These are phyloP conservation scores for Trametes sanguinea DNA, from an alignment of 768 basidiomycete genomes.

Conservation along the genomic window DNA sequence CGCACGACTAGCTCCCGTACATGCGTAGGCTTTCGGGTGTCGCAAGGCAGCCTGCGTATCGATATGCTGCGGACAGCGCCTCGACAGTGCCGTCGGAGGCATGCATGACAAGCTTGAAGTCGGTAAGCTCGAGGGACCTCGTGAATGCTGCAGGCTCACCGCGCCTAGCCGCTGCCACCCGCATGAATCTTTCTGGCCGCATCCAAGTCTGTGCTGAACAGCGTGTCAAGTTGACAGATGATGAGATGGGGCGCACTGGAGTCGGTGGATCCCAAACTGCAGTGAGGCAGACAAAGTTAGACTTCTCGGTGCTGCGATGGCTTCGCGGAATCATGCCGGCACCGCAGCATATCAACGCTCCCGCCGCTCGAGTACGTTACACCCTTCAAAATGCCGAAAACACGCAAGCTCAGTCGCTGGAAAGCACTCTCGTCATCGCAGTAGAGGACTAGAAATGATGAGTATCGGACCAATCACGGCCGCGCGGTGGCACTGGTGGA, in stretches of 20 bases:
- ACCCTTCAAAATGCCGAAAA: not conserved
- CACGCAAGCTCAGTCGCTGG: not conserved
- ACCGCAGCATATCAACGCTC: not conserved
- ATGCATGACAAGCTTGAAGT: too few relatives aligned
- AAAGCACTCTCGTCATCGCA: not conserved
- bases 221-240: slow-evolving; percentile 20
- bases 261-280: not conserved
- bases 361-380: not conserved
- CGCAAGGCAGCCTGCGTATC: too few relatives aligned
- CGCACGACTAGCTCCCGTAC: too few relatives aligned
- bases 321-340: not conserved
- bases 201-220: not conserved
- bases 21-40: too few relatives aligned
- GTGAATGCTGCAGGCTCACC: not conserved
- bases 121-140: too few relatives aligned
- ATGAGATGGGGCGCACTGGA: not conserved
- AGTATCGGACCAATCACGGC: not conserved
- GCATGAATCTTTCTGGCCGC: not conserved
- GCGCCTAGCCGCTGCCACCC: not conserved
- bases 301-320: not conserved
- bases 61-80: too few relatives aligned
- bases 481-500: slow-evolving; percentile 3
- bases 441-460: not conserved
- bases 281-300: not conserved
- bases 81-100: too few relatives aligned